Evolutionary conservation across 2,329 filamentous ascomycete species (phyloP), one percentile per base, ranked within the genome.

Genomic region (Apiospora koreana): DNA sequence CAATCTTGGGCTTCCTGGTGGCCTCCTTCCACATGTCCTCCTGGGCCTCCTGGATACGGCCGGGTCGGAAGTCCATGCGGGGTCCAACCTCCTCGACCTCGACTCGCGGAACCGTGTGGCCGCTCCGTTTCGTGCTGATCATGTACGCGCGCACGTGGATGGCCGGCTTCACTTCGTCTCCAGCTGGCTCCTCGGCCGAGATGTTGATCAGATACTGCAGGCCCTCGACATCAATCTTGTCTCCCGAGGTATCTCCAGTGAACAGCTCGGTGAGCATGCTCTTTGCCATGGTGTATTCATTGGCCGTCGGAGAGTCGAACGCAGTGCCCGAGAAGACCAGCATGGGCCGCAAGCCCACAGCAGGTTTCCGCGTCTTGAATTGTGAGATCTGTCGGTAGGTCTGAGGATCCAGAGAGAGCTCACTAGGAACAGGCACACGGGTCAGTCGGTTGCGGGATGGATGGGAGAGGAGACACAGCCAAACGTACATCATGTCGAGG

Each of bases 21-120:
- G 95, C 94, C 82, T 95, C 93, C 88, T 97, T 98, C 87, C 92
- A 88, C 83, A 93, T 88, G 16, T 88, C 88, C 77, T 90, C 87
- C 75, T 97, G 94, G 1, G 95, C 90, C 81, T 96, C 92, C 78
- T 90, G 90, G 74, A 92, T 85, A 75, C 96, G 91, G 31, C 96
- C 95, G 69, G 98, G 86, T 74, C 67, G 16, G 68, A 71, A 72
- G 83, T 98, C 94, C 83, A 98, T 94, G 74, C 95, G 89, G 5
- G 96, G 96, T 0, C 96, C 95, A 85, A 98, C 97, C 84, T 98
- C 95, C 81, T 97, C 94, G 70, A 98, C 88, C 81, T 98, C 95
- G 23, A 99, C 93, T 69, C 94, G 90, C 9, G 96, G 96, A 62
- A 98, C 85, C 78, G 92, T 93, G 81, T 96, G 93, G 9, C 94